These are phyloP conservation scores for Aristolochia fimbriata DNA, from an alignment of 164 flowering plant genomes.

Conservation along the genomic window DNA sequence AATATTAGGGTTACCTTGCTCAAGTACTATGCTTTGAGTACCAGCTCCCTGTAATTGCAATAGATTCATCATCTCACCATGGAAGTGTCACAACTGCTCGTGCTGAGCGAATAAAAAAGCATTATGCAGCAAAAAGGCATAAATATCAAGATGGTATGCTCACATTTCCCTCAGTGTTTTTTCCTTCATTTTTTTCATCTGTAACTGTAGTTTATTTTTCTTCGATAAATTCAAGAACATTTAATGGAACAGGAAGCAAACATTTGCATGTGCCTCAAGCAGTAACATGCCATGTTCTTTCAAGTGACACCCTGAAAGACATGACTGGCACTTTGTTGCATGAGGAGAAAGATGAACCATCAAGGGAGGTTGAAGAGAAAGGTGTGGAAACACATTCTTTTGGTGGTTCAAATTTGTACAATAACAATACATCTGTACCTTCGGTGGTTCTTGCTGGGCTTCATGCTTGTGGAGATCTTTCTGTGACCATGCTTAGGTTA, in stretches of 20 bases:
- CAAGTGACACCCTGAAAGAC: conserved; percentile 42
- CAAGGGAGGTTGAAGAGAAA: conserved; percentile 8
- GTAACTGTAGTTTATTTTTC: neutral
- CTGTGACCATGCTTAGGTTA: conserved; percentile 84
- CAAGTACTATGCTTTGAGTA: conserved; percentile 80
- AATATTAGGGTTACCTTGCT: conserved; percentile 73
- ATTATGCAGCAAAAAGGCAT: conserved; percentile 50
- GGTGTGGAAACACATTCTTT: conserved; percentile 3
- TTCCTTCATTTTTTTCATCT: neutral
- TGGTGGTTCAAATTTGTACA: conserved; percentile 10
- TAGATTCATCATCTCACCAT: conserved; percentile 87
- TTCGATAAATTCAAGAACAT: neutral
- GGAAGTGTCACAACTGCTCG: conserved; percentile 59
- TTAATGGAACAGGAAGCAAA: conserved; percentile 22
- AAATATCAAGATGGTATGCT: conserved; percentile 34
- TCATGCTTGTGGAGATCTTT: conserved; percentile 97
- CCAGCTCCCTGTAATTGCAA: conserved; percentile 64
- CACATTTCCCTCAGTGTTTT: neutral
- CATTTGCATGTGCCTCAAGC: conserved; percentile 44
- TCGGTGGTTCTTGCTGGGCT: conserved; percentile 85
- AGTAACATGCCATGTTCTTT: conserved; percentile 56
- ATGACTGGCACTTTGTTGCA: conserved; percentile 22
- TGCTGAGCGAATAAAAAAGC: conserved; percentile 70
- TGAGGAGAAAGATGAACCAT: conserved; percentile 15
- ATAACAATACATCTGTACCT: conserved; percentile 5